Evolutionary conservation across 805 yeast genomes (phyloP).

Genomic region (Nakazawaea siamensis): DNA sequence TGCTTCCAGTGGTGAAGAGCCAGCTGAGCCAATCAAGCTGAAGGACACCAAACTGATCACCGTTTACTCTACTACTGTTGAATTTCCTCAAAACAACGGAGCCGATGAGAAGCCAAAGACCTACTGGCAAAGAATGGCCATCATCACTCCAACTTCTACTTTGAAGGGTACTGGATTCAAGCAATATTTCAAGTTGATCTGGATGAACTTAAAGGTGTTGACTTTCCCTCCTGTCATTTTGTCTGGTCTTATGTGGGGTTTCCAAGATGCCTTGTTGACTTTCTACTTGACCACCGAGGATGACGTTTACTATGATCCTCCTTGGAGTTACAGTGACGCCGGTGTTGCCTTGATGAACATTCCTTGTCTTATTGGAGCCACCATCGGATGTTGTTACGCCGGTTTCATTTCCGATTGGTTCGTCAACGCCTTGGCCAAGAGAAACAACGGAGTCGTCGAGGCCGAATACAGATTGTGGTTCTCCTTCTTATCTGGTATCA

Average conservation of each 20-base stretch:
- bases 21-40: constrained; percentile 1
- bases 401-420: constrained; percentile 53
- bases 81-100: constrained; percentile 16
- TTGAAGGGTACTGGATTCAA: constrained; percentile 29
- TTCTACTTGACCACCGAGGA: constrained; percentile 72
- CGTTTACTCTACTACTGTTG: constrained; percentile 2
- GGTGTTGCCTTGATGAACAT: constrained; percentile 73
- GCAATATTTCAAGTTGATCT: constrained; percentile 30
- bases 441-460: constrained; percentile 53
- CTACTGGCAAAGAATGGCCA: constrained; percentile 23
- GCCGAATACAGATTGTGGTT: constrained; percentile 60
- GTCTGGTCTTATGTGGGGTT: constrained; percentile 73
- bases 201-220: constrained; percentile 15
- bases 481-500: constrained; percentile 43
- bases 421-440: constrained; percentile 52
- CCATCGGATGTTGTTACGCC: constrained; percentile 58
- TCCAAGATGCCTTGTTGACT: constrained; percentile 68
- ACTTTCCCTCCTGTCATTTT: constrained; percentile 54
- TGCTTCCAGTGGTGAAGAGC: not conserved
- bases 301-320: constrained; percentile 53
- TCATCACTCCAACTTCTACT: constrained; percentile 28
- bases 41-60: constrained; percentile 2
- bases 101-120: constrained; percentile 19
- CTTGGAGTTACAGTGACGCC: constrained; percentile 56
- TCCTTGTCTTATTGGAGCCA: constrained; percentile 60